A percentile compares a stretch with the other conserved stretches of the same genome.
Evolutionary conservation across 257 asterid genomes (phyloP).

Genomic region (Solanum pinnatisectum): DNA sequence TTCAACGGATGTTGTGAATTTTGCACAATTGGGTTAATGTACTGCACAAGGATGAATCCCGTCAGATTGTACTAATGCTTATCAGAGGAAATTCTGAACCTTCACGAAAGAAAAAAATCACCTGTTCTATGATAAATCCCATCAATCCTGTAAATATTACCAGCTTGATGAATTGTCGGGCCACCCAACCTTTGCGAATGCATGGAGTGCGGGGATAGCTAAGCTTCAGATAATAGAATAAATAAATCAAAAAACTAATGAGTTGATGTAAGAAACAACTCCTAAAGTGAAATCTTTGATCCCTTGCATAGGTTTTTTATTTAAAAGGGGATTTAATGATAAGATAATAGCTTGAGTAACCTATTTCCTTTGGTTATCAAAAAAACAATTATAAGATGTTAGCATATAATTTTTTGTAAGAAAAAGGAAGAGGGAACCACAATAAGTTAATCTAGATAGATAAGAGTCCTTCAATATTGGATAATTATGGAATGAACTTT

Average conservation of each 20-base stretch:
- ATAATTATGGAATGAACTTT: not conserved
- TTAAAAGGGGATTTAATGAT: not conserved
- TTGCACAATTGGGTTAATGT: slow-evolving; percentile 85
- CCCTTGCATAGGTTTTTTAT: not conserved
- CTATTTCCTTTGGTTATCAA: not conserved
- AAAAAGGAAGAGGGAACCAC: not conserved
- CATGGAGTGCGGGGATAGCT: slow-evolving; percentile 82
- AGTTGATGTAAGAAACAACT: not conserved
- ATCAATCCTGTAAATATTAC: slow-evolving; percentile 78
- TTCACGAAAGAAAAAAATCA: slow-evolving; percentile 13
- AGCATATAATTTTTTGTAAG: not conserved
- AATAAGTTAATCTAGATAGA: not conserved
- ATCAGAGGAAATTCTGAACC: not conserved
- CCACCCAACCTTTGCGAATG: slow-evolving; percentile 95
- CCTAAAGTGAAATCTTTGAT: not conserved
- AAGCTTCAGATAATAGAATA: slow-evolving; percentile 40
- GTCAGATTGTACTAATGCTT: not conserved
- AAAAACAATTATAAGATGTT: not conserved
- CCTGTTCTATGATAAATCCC: slow-evolving; percentile 98
- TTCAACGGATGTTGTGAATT: slow-evolving; percentile 94
- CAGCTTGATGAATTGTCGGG: slow-evolving; percentile 72
- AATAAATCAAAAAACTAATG: not conserved
- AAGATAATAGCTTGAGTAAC: not conserved
- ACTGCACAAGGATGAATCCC: slow-evolving; percentile 47
- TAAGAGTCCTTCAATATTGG: not conserved